Base-by-base conservation (phyloP, 306 rosid genomes). In the Gastrolobium villosum region DNA sequence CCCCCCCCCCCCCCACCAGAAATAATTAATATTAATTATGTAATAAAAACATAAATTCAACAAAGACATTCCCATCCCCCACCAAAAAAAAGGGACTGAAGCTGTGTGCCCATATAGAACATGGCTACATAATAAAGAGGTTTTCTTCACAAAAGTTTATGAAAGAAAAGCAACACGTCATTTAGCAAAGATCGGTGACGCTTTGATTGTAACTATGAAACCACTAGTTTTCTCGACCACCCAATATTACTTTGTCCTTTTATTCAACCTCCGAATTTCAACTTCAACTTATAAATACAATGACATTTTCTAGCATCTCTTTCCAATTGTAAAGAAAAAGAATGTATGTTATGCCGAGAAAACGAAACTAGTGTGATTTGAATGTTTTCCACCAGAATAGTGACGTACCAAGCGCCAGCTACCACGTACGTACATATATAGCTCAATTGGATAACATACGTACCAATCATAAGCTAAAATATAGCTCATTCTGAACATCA, bases 191-290 rank as follows among this genome's bases (percentile, higher is more conserved):
- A 26, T 20, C 26, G 26, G 26, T 30, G 43, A 81, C 32, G 20
- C 44, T 7, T 60, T 66, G 72, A 81, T 81, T 37, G 70, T 36
- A 40, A 63, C 65, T 31, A 35, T 10, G n/a, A 50, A 81, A 81
- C 72, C 35, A 10, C 72, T 64, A 1, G 32, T 34, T 39, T 20
- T 26, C 64, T 54, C 63, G 57, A 10, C 65, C 56, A 72, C 9
- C 6, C 61, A 35, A 70, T 52, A 15, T 20, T 37, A 4, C 15
- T 52, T 53, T 9, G 34, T 10, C 26, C 35, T 70, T 53, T 71
- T 43, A 4, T 67, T 45, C 13, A 3, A 3, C 13, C 75, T 10
- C 11, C 6, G 0, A 72, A 55, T 28, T 20, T 30, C 20, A 55
- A 45, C 9, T 40, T 26, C 55, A 31, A 13, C 31, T 66, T 66